Evolutionary conservation across 2,329 filamentous ascomycete species (phyloP), one percentile per base, ranked within the genome.

Genomic region (Exophiala xenobiotica): DNA sequence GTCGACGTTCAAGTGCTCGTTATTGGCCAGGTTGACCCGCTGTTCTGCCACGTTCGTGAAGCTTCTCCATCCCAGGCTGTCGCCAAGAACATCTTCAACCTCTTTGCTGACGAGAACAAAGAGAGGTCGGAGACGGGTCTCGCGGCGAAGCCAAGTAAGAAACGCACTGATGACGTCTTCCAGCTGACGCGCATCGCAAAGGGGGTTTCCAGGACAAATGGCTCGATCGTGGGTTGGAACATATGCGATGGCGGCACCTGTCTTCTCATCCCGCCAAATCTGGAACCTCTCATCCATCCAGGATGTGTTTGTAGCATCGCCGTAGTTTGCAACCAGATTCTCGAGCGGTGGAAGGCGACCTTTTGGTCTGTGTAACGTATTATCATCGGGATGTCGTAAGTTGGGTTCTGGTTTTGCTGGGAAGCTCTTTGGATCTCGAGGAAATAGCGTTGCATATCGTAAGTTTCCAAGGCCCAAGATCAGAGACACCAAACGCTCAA

Each of bases 251-350:
- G 87, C 87, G 0, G 88, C 88, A 33, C 88, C 88, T 1, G 85
- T 88, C 19, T 73, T 67, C 1, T 77, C 69, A 64, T 92, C 86
- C 19, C 88, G 82, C 86, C 87, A 93, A 47, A 90, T 81, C 56
- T 86, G 75, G 64, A 88, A 92, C 9, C 87, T 81, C n/a, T 87
- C 85, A 66, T 92, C 88, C 4, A 91, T 78, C 88, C 88, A 92
- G 0, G 87, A 89, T 0, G 88, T 93, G 68, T 92, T 92, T 56
- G 87, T 87, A 1, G 88, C 87, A 66, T 92, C 88, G 56, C 88
- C 88, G 61, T 93, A 93, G 69, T 92, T 93, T 66, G 87, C 87
- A 66, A 92, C 91, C 42, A 92, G 82, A 67, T 91, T 86, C 67
- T 90, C 86, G 2, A 93, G 66, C 0, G 86, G 76, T 29, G 45